These are phyloP conservation scores for Dichotomocladium elegans DNA, from an alignment of 371 early-diverging fungal genomes.

Conservation along the genomic window DNA sequence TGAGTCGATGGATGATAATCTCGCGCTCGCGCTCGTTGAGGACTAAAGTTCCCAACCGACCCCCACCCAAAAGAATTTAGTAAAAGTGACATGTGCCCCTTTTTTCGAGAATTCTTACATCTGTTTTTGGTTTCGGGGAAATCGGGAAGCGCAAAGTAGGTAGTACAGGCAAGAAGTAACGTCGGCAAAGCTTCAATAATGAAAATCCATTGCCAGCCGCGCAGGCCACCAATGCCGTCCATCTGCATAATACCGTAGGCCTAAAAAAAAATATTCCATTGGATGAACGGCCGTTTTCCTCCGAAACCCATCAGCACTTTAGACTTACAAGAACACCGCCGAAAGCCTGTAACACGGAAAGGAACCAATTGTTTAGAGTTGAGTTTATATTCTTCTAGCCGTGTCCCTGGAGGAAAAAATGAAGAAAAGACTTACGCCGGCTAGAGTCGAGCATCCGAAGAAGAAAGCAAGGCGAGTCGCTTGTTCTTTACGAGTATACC, in stretches of 20 bases:
- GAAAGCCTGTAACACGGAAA: constrained; percentile 33
- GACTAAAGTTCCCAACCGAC: no score
- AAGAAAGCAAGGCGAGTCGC: constrained; percentile 70
- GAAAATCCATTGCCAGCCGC: constrained; percentile 73
- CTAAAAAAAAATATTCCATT: constrained; percentile 5
- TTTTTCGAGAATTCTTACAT: no score
- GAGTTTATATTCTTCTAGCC: neutral
- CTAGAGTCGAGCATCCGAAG: constrained; percentile 60
- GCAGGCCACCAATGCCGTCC: constrained; percentile 42
- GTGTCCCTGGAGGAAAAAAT: no score
- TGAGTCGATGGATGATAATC: constrained; percentile 54
- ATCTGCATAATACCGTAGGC: constrained; percentile 60
- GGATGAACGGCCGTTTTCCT: neutral
- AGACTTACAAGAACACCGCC: constrained; percentile 45
- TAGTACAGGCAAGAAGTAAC: constrained; percentile 50
- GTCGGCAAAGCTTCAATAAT: constrained; percentile 74
- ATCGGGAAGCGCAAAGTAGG: constrained; percentile 65
- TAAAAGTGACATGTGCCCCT: no score
- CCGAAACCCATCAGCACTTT: neutral
- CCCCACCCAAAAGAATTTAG: no score
- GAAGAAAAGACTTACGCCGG: constrained; percentile 51
- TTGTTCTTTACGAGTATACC: constrained; percentile 61
- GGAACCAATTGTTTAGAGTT: constrained; percentile 4
- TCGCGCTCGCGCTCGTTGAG: constrained; percentile 55
- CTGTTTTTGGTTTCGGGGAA: constrained; percentile 67